A percentile compares a stretch with the other conserved stretches of the same genome.
phyloP scores from a whole-genome alignment of 2,329 filamentous ascomycete species.

The Pseudogymnoascus sp. region DNA sequence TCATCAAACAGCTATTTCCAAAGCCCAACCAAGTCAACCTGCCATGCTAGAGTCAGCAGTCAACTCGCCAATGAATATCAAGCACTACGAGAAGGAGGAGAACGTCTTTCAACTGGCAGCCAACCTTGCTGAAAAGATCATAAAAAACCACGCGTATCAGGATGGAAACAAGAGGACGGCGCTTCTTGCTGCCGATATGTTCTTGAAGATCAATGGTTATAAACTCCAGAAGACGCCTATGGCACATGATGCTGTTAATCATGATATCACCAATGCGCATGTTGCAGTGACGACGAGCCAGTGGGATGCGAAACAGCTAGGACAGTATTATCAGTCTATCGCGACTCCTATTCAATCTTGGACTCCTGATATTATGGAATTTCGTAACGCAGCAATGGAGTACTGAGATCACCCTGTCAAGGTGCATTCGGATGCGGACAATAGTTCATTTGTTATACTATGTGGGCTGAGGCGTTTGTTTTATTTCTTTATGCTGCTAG shows the following conservation, averaged over 20 bases:
- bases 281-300: not conserved
- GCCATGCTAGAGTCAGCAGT: not conserved
- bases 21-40: not conserved
- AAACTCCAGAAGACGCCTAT: not conserved
- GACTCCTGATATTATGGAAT: not conserved
- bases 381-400: not conserved
- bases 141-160: not conserved
- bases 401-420: not conserved
- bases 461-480: no score
- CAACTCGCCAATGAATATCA: not conserved
- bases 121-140: not conserved
- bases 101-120: not conserved
- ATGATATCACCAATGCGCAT: not conserved
- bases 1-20: not conserved
- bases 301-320: not conserved
- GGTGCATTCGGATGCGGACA: no score
- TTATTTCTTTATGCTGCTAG: no score
- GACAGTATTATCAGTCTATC: not conserved
- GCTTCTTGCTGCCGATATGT: not conserved
- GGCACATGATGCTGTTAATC: not conserved
- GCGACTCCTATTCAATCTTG: not conserved
- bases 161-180: not conserved
- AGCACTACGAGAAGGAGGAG: not conserved
- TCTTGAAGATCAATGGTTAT: not conserved
- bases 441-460: no score